These are phyloP conservation scores for Diaporthe sp. DNA, from an alignment of 2,329 filamentous ascomycete species.

Conservation along the genomic window DNA sequence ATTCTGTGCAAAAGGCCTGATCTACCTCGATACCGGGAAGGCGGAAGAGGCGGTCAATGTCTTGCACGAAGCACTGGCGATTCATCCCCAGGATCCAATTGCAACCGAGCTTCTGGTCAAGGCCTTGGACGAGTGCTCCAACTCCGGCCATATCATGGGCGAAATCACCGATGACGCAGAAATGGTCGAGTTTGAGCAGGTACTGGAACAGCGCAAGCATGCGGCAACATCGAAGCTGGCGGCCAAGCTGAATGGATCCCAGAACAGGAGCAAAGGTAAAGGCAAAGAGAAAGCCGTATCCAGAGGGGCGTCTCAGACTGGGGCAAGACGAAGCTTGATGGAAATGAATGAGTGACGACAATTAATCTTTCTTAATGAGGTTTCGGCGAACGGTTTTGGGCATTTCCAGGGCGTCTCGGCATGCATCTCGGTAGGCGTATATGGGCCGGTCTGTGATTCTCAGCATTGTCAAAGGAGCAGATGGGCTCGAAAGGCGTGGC, in stretches of 20 bases:
- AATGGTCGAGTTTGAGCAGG: slow-evolving; percentile 65
- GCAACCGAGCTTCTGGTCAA: slow-evolving; percentile 83
- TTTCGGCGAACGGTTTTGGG: slow-evolving; percentile 17
- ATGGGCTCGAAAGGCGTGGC: slow-evolving; percentile 1
- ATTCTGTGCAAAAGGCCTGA: slow-evolving; percentile 86
- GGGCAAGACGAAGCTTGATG: slow-evolving; percentile 63
- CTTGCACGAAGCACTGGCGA: slow-evolving; percentile 86
- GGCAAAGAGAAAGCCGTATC: slow-evolving; percentile 60
- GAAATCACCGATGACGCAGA: slow-evolving; percentile 42
- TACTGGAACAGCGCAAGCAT: slow-evolving; percentile 61
- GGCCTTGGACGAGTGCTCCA: slow-evolving; percentile 74
- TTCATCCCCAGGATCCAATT: slow-evolving; percentile 84
- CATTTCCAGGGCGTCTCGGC: slow-evolving; percentile 38
- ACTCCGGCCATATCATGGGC: slow-evolving; percentile 43
- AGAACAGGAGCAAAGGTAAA: slow-evolving; percentile 53
- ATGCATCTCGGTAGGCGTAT: slow-evolving; percentile 35
- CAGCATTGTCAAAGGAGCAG: slow-evolving; percentile 21
- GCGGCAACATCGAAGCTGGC: slow-evolving; percentile 56
- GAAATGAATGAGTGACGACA: slow-evolving; percentile 70
- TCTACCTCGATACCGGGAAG: slow-evolving; percentile 82
- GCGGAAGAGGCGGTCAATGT: slow-evolving; percentile 84
- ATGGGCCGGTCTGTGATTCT: not conserved
- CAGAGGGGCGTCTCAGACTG: slow-evolving; percentile 50
- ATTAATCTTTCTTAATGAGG: slow-evolving; percentile 47
- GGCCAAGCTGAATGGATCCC: slow-evolving; percentile 47